phyloP scores from a whole-genome alignment of 768 basidiomycete genomes.

The Fistulinella prunicolor region DNA sequence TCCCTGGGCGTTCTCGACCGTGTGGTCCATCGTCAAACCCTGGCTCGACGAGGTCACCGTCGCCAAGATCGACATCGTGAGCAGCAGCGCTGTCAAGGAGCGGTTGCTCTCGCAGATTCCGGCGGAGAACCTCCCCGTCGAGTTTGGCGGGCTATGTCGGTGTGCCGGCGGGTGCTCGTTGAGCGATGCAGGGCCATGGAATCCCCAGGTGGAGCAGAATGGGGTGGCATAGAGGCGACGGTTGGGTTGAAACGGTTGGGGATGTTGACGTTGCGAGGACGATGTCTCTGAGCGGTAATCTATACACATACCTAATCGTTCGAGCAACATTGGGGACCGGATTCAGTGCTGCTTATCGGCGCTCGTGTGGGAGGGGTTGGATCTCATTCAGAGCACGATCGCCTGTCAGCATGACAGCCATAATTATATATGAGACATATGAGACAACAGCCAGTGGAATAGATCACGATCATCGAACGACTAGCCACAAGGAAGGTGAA shows the following conservation, averaged over 20 bases:
- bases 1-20: conserved; percentile 86
- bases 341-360: background rate
- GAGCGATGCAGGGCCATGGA: conserved; percentile 94
- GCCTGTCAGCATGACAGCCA: too few species aligned
- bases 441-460: too few species aligned
- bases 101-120: conserved; percentile 81
- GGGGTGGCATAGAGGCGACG: conserved; percentile 22
- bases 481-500: too few species aligned
- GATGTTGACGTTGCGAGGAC: too few species aligned
- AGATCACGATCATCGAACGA: too few species aligned
- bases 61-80: conserved; percentile 88
- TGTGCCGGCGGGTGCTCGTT: conserved; percentile 81
- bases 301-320: conserved; percentile 33
- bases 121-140: conserved; percentile 76
- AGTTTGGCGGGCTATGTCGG: conserved; percentile 79
- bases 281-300: conserved; percentile 27
- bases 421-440: too few species aligned
- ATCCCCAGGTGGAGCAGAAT: conserved; percentile 28
- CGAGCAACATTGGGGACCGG: conserved; percentile 12
- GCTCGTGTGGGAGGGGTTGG: background rate
- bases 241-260: too few species aligned
- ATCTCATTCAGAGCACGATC: background rate
- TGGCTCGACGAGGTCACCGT: conserved; percentile 97
- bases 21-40: conserved; percentile 86
- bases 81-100: conserved; percentile 62